phyloP scores from a whole-genome alignment of 1,284 basidiomycete species.

The Gymnopus androsaceus region DNA sequence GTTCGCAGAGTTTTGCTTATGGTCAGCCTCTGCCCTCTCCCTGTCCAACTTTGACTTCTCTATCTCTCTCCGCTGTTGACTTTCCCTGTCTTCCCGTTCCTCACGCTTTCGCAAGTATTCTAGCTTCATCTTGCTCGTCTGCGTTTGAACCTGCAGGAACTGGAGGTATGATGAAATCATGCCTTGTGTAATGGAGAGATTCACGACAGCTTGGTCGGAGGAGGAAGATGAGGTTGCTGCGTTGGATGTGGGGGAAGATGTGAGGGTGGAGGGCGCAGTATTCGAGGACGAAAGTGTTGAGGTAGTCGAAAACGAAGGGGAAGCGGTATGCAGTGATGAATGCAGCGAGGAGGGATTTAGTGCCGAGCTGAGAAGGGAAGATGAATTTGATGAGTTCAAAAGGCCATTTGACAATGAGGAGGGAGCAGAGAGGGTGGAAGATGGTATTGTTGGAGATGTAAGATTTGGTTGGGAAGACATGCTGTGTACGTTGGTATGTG shows the following conservation, averaged over 20 bases:
- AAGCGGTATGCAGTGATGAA: constrained; percentile 19
- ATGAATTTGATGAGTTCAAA: constrained; percentile 1
- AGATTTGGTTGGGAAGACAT: constrained; percentile 1
- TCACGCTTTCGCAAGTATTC: constrained; percentile 65
- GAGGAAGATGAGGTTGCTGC: constrained; percentile 16
- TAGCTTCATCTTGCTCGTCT: constrained; percentile 60
- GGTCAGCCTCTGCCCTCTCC: constrained; percentile 54
- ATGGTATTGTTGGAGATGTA: constrained; percentile 18
- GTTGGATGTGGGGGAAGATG: constrained; percentile 11
- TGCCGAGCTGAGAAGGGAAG: constrained; percentile 7
- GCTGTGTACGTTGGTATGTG: constrained; percentile 4
- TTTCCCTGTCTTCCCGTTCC: constrained; percentile 62
- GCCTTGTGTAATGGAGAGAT: constrained; percentile 55
- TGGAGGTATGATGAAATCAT: constrained; percentile 60
- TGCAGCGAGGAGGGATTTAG: constrained; percentile 13
- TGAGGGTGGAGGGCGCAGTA: constrained; percentile 18
- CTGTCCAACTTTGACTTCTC: constrained; percentile 48
- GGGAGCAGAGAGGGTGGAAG: constrained; percentile 11
- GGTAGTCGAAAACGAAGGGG: constrained; percentile 14
- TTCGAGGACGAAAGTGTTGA: constrained; percentile 10
- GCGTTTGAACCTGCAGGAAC: constrained; percentile 56
- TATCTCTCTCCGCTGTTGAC: constrained; percentile 44
- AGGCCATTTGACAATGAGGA: constrained; percentile 11
- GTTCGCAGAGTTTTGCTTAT: constrained; percentile 48
- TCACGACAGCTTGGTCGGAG: constrained; percentile 42